These are phyloP conservation scores for Stephanodiscus minutulus DNA, from an alignment of 108 stramenopile genomes.

Conservation along the genomic window DNA sequence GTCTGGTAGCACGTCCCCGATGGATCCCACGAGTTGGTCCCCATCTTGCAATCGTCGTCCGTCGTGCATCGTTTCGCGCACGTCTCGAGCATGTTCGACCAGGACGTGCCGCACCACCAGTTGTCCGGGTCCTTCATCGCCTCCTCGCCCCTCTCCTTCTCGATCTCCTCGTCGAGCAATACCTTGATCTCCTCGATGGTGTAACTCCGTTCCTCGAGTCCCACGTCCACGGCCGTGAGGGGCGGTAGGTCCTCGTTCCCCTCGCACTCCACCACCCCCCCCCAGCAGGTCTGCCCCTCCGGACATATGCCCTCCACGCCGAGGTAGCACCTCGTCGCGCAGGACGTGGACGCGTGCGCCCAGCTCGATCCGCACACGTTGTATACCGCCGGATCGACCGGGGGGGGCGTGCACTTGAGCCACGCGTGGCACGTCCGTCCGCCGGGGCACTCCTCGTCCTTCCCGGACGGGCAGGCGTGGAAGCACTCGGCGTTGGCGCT, in stretches of 20 bases:
- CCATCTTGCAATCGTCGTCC: constrained; percentile 31
- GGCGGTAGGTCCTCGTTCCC: constrained; percentile 20
- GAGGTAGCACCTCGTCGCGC: constrained; percentile 38
- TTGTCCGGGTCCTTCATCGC: constrained; percentile 40
- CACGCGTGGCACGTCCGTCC: constrained; percentile 43
- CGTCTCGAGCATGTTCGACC: constrained; percentile 42
- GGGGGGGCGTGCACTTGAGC: constrained; percentile 31
- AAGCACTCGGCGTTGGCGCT: constrained; percentile 39
- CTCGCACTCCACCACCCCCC: constrained; percentile 36
- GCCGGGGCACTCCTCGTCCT: constrained; percentile 38
- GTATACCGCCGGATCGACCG: constrained; percentile 34
- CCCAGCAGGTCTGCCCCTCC: constrained; percentile 33
- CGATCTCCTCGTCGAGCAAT: constrained; percentile 20
- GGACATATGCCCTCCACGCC: constrained; percentile 37
- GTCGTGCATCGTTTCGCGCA: constrained; percentile 34
- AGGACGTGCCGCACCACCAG: constrained; percentile 47
- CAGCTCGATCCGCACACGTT: constrained; percentile 37
- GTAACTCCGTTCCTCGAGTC: constrained; percentile 19
- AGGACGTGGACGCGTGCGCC: constrained; percentile 30
- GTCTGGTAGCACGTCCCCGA: constrained; percentile 35
- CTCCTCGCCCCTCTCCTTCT: constrained; percentile 23
- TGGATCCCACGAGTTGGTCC: constrained; percentile 21
- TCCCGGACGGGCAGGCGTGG: constrained; percentile 39
- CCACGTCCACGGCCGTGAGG: constrained; percentile 43
- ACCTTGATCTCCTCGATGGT: constrained; percentile 41